phyloP scores from a whole-genome alignment of 768 basidiomycete genomes.

The Glaciozyma martinii region DNA sequence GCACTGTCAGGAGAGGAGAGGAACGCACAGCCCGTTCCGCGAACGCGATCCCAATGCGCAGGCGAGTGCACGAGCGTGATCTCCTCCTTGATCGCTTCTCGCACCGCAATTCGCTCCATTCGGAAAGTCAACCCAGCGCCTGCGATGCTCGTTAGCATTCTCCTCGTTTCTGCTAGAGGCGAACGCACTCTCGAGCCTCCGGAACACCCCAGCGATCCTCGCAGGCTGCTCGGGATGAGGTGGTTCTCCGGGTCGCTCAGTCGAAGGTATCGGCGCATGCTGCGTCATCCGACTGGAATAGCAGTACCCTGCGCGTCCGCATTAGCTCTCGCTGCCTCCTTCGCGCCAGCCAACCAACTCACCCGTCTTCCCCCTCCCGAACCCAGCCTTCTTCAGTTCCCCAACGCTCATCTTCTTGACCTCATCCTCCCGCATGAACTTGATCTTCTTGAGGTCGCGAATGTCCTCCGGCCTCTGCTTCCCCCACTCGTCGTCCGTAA shows the following conservation, averaged over 20 bases:
- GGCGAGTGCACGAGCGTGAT: conserved; percentile 81
- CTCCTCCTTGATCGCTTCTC: conserved; percentile 65
- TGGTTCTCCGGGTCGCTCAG: conserved; percentile 46
- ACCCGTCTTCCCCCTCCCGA: conserved; percentile 15
- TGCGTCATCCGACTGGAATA: conserved; percentile 79
- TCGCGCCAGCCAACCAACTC: not conserved
- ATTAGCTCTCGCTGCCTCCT: not conserved
- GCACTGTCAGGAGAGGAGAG: conserved; percentile 1
- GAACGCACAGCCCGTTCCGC: conserved; percentile 67
- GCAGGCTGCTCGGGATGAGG: conserved; percentile 65
- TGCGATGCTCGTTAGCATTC: not conserved
- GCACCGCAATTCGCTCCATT: conserved; percentile 71
- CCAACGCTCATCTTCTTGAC: conserved; percentile 6
- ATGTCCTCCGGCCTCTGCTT: not conserved
- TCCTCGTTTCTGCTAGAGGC: too few relatives aligned
- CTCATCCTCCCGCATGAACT: conserved; percentile 17
- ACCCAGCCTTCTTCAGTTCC: conserved; percentile 15
- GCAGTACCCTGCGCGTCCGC: conserved; percentile 29
- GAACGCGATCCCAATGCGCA: conserved; percentile 84
- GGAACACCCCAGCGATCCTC: conserved; percentile 69
- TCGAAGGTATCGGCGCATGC: conserved; percentile 56
- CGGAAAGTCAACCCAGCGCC: conserved; percentile 52
- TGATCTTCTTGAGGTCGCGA: conserved; percentile 1
- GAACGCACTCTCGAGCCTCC: conserved; percentile 46
- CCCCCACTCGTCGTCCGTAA: conserved; percentile 2